A percentile compares a stretch with the other conserved stretches of the same genome.
Conservation (phyloP, 1,284 basidiomycete genomes). For the Somion occarium region DNA sequence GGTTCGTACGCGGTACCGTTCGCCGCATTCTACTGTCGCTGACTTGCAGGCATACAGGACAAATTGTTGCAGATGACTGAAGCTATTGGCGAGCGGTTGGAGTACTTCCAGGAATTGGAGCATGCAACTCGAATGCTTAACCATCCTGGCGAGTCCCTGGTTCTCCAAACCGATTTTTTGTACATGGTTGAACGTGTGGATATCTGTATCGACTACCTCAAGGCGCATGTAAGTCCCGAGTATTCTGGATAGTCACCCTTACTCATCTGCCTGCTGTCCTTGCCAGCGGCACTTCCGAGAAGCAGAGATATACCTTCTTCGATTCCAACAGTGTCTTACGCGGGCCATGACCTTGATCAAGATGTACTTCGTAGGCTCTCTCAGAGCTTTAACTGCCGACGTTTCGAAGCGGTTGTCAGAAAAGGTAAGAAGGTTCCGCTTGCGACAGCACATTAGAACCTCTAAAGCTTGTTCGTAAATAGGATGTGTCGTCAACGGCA, state of each 20-base stretch:
- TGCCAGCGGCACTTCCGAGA: slow-evolving; percentile 82
- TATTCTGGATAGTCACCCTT: background rate
- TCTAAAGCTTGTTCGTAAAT: too few relatives aligned
- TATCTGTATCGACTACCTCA: slow-evolving; percentile 86
- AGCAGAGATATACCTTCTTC: slow-evolving; percentile 85
- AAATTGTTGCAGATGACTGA: slow-evolving; percentile 74
- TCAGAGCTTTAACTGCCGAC: slow-evolving; percentile 72
- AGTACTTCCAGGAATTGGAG: slow-evolving; percentile 91
- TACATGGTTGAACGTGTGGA: slow-evolving; percentile 93
- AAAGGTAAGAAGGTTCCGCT: too few relatives aligned
- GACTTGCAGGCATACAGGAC: slow-evolving; percentile 42
- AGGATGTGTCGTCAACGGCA: slow-evolving; percentile 81
- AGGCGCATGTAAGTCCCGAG: slow-evolving; percentile 63
- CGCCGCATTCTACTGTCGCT: background rate
- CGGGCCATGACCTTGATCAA: slow-evolving; percentile 94
- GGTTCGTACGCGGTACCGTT: slow-evolving; percentile 43
- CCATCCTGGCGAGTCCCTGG: slow-evolving; percentile 85
- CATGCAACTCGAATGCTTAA: slow-evolving; percentile 88
- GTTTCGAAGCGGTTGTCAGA: slow-evolving; percentile 70
- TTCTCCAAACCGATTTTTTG: slow-evolving; percentile 83
- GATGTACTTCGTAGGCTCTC: slow-evolving; percentile 85
- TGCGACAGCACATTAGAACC: too few relatives aligned
- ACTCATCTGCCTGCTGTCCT: background rate
- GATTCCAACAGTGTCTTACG: slow-evolving; percentile 95
- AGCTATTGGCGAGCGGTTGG: slow-evolving; percentile 69